Base-by-base conservation (phyloP, 495 filamentous ascomycete species). In the Lasiosphaeria hispida region DNA sequence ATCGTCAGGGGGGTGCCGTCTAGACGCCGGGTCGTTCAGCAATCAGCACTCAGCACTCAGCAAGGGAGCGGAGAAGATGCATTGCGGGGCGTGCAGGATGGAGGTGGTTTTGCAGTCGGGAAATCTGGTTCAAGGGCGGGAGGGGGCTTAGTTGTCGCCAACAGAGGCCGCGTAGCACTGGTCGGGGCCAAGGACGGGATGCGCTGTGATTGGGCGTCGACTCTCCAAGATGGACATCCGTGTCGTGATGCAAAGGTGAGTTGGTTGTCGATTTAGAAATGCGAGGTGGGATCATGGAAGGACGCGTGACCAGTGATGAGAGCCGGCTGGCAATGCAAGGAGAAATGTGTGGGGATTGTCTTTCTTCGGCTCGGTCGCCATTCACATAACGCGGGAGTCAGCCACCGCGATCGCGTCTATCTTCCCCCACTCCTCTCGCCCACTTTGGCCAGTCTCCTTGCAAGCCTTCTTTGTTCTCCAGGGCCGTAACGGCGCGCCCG, bases 11-110 rank as follows among this genome's bases (percentile, higher is more conserved):
- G 52, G 18, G 30, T 37, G 44, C 36, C 38, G 49, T 15, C 11
- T 53, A 54, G 13, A 61, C 58, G 55, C 55, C 48, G 43, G 43
- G 48, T 48, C 42, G 11, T 34, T 60, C 45, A 47, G 40, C 45
- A 40, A 8, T 40, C 42, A 48, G 41, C 14, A 34, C 13, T 52
- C 44, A 35, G 37, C 47, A 48, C 43, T 23, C 23, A 38, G 41
- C 39, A 40, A 63, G 41, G 60, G 48, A 53, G 48, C 37, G 19
- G 54, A 33, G 19, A 18, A 30, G 47, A 48, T 36, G 36, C 35
- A 48, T 48, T 18, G 53, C 43, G 53, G 36, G 53, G 50, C 10
- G 37, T 17, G 50, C 50, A 41, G 14, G 3, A 14, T n/a, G 11
- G 13, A 50, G 42, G 43, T 5, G 17, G 17, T 48, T 48, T 44